A percentile compares a stretch with the other conserved stretches of the same genome.
Conservation (phyloP, 2,329 filamentous ascomycete genomes). For the Dryadomyces quercus-mongolicae region DNA sequence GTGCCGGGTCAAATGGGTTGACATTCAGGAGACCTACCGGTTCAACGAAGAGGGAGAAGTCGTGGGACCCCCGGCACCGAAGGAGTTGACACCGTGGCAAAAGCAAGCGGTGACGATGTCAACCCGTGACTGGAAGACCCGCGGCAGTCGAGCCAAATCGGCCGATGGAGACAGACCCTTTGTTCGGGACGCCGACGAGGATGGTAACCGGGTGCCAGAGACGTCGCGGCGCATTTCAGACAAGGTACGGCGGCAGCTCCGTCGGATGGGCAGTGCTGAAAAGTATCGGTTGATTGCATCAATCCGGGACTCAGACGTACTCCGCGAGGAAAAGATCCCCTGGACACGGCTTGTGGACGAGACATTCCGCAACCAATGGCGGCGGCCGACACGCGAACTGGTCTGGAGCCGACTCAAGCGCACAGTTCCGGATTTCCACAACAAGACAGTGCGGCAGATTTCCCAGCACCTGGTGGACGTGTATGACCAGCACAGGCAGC, state of each 20-base stretch:
- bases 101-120: constrained; percentile 1
- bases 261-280: constrained; percentile 29
- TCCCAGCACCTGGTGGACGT: constrained; percentile 8
- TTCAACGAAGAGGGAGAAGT: constrained; percentile 5
- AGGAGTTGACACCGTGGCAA: constrained; percentile 3
- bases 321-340: constrained; percentile 32
- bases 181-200: constrained; percentile 13
- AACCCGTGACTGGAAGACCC: not conserved
- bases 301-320: constrained; percentile 27
- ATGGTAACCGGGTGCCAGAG: constrained; percentile 16
- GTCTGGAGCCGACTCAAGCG: constrained; percentile 13
- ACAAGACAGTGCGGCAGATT: constrained; percentile 8
- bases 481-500: constrained; percentile 4
- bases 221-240: constrained; percentile 26
- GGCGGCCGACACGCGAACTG: constrained; percentile 10
- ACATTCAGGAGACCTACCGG: constrained; percentile 11
- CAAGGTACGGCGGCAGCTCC: constrained; percentile 28
- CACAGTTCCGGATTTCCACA: constrained; percentile 8
- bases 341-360: constrained; percentile 28
- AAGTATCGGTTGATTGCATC: constrained; percentile 30
- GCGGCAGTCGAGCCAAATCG: not conserved
- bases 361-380: constrained; percentile 8
- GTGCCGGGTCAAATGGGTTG: constrained; percentile 56
- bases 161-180: not conserved
- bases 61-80: constrained; percentile 5